Evolutionary conservation across 768 basidiomycete species (phyloP).

Genomic region (Lyophyllum atratum): DNA sequence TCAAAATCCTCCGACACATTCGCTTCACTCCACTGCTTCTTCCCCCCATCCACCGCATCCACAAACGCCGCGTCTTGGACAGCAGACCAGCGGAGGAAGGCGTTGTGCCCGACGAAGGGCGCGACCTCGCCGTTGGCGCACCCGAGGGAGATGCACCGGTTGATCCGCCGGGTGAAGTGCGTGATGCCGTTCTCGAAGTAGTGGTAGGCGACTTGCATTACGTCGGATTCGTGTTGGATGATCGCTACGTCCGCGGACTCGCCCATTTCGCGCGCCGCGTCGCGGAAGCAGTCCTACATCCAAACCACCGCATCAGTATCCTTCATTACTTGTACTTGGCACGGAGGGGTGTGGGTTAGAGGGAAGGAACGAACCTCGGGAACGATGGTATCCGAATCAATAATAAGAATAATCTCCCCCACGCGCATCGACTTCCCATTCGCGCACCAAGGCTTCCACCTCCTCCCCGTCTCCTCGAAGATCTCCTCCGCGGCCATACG

Average conservation of each 20-base stretch:
- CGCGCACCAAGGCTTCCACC: constrained; percentile 69
- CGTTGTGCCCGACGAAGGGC: constrained; percentile 86
- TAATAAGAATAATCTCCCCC: constrained; percentile 77
- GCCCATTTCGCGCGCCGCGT: constrained; percentile 84
- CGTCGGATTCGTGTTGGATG: constrained; percentile 87
- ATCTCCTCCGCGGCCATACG: constrained; percentile 74
- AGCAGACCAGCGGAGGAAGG: constrained; percentile 86
- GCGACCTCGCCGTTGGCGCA: constrained; percentile 82
- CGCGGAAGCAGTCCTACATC: constrained; percentile 78
- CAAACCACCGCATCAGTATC: neutral
- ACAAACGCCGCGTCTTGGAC: constrained; percentile 82
- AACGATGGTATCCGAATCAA: constrained; percentile 78
- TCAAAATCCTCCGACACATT: constrained; percentile 87
- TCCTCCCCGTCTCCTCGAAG: constrained; percentile 54
- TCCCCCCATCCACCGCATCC: constrained; percentile 60
- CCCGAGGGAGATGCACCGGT: constrained; percentile 76
- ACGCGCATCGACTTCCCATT: constrained; percentile 77
- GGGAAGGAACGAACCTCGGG: constrained; percentile 52
- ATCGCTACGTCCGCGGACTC: constrained; percentile 82
- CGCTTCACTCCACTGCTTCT: constrained; percentile 73
- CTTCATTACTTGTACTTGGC: neutral
- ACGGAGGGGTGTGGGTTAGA: neutral
- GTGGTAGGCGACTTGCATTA: constrained; percentile 87
- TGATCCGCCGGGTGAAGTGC: constrained; percentile 88
- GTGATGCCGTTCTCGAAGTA: constrained; percentile 92